These are phyloP conservation scores for Pseudonitzschia pungens DNA, from an alignment of 108 stramenopile species.

Conservation along the genomic window DNA sequence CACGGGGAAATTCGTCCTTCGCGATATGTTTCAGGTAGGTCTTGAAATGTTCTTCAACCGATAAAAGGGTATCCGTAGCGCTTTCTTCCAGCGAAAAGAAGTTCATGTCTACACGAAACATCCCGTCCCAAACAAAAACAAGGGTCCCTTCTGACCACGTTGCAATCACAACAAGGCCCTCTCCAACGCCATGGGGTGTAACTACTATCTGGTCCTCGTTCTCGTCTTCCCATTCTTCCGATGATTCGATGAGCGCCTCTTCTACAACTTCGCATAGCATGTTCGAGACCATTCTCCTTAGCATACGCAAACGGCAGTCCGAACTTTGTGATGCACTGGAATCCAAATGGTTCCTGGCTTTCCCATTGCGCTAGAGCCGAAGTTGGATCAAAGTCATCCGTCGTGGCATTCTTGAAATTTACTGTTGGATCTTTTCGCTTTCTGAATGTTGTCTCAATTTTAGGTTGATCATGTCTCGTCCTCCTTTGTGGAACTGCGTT, in stretches of 20 bases:
- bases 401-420: conserved; percentile 12
- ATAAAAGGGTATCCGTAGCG: not conserved
- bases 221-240: not conserved
- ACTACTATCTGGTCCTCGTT: conserved; percentile 3
- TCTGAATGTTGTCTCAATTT: not conserved
- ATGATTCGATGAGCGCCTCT: not conserved
- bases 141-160: conserved; percentile 42
- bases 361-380: conserved; percentile 11
- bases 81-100: conserved; percentile 55
- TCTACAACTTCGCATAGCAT: not conserved
- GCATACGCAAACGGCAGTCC: not conserved
- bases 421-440: conserved; percentile 2
- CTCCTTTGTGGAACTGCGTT: not conserved
- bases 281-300: not conserved
- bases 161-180: conserved; percentile 31
- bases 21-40: not conserved
- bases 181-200: not conserved
- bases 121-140: conserved; percentile 64
- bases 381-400: not conserved
- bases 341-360: conserved; percentile 2
- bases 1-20: conserved; percentile 21
- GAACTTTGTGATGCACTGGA: not conserved
- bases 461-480: not conserved
- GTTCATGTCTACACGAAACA: conserved; percentile 54
- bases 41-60: not conserved